A percentile compares a stretch with the other conserved stretches of the same genome.
These are phyloP conservation scores for Tulasnella sp. DNA, from an alignment of 768 basidiomycete genomes.

Conservation along the genomic window DNA sequence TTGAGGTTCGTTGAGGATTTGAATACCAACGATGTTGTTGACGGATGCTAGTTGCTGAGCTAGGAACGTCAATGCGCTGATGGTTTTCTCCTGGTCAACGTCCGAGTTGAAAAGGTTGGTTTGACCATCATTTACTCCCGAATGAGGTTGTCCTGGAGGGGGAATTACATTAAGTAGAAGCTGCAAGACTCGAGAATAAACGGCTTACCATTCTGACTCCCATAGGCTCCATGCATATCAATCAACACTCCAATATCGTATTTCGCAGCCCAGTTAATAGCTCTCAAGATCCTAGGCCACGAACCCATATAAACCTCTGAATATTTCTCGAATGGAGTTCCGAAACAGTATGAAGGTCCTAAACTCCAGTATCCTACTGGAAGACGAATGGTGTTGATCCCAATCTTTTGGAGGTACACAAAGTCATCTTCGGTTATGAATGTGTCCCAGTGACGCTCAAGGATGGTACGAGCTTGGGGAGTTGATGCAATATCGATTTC, in stretches of 20 bases:
- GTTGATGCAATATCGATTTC: constrained; percentile 51
- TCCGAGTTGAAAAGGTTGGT: constrained; percentile 16
- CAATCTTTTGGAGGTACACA: constrained; percentile 41
- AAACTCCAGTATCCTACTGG: constrained; percentile 83
- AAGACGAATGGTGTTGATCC: constrained; percentile 57
- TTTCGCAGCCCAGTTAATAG: constrained; percentile 29
- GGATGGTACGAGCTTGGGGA: constrained; percentile 28
- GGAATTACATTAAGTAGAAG: not conserved
- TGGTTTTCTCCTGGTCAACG: constrained; percentile 14
- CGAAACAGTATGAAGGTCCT: constrained; percentile 59
- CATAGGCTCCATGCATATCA: constrained; percentile 28
- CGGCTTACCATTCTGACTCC: constrained; percentile 19
- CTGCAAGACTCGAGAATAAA: constrained; percentile 16
- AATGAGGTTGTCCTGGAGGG: constrained; percentile 19
- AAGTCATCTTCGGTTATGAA: constrained; percentile 65
- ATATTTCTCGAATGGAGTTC: constrained; percentile 30
- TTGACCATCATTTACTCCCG: constrained; percentile 20
- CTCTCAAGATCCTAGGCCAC: constrained; percentile 33
- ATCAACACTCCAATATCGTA: constrained; percentile 27
- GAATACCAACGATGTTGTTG: constrained; percentile 44
- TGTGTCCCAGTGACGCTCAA: constrained; percentile 63
- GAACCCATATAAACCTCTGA: constrained; percentile 35
- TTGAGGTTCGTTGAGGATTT: constrained; percentile 44
- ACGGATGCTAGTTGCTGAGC: constrained; percentile 27
- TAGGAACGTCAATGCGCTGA: constrained; percentile 12